Evolutionary conservation across 2,329 filamentous ascomycete species (phyloP).

Genomic region (Phaeomoniella chlamydospora): DNA sequence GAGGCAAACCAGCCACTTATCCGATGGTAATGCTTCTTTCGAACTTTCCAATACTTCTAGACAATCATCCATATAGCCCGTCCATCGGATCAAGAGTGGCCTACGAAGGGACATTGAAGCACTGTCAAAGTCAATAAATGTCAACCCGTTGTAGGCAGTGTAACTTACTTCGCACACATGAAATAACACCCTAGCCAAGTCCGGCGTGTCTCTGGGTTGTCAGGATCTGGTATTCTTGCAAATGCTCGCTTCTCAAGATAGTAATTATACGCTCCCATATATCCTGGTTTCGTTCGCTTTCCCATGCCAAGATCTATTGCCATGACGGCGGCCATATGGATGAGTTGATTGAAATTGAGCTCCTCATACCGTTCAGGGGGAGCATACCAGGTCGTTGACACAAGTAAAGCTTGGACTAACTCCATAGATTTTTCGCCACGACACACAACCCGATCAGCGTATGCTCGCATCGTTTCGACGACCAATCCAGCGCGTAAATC

Average conservation of each 20-base stretch:
- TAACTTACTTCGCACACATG: conserved; percentile 37
- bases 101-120: conserved; percentile 44
- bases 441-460: conserved; percentile 62
- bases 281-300: conserved; percentile 29
- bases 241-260: conserved; percentile 18
- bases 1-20: conserved; percentile 41
- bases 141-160: too few species aligned
- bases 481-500: conserved; percentile 47
- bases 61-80: conserved; percentile 49
- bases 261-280: conserved; percentile 22
- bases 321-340: conserved; percentile 69
- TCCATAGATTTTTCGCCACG: conserved; percentile 71
- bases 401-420: conserved; percentile 62
- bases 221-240: conserved; percentile 23
- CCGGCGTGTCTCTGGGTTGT: conserved; percentile 41
- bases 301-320: conserved; percentile 71
- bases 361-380: conserved; percentile 73
- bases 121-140: conserved; percentile 21
- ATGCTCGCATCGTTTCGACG: conserved; percentile 54
- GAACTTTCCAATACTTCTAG: conserved; percentile 42
- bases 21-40: conserved; percentile 40
- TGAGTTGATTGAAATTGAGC: conserved; percentile 78
- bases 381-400: conserved; percentile 72
- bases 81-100: conserved; percentile 45
- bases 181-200: conserved; percentile 50